Conservation (phyloP, 2,329 filamentous ascomycete genomes). For the Clonostachys sp. region DNA sequence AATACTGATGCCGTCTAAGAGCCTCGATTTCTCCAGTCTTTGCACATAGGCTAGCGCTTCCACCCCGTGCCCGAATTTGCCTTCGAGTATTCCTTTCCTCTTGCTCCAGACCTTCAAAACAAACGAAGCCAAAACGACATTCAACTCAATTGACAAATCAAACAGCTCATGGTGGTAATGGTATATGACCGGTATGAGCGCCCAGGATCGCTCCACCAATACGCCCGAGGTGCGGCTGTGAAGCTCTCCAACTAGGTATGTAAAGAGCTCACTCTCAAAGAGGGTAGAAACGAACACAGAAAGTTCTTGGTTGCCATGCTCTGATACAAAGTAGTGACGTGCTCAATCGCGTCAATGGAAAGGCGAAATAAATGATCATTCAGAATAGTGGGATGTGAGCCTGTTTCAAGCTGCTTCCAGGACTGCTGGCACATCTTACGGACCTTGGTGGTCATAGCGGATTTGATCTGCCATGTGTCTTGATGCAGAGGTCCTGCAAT, state of each 20-base stretch:
- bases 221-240: constrained; percentile 40
- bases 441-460: constrained; percentile 43
- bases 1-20: too few relatives aligned
- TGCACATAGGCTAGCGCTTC: too few relatives aligned
- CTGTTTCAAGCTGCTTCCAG: constrained; percentile 40
- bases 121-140: constrained; percentile 38
- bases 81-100: too few relatives aligned
- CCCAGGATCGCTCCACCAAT: constrained; percentile 51
- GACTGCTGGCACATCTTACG: constrained; percentile 40
- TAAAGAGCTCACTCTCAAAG: constrained; percentile 52
- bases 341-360: constrained; percentile 41
- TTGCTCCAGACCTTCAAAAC: constrained; percentile 45
- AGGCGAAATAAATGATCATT: constrained; percentile 54
- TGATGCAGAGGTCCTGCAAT: constrained; percentile 22
- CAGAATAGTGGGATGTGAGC: constrained; percentile 39
- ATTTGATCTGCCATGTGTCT: constrained; percentile 36
- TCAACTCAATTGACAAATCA: constrained; percentile 38
- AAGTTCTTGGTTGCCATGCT: constrained; percentile 39
- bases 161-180: constrained; percentile 43
- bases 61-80: too few relatives aligned
- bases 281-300: constrained; percentile 48
- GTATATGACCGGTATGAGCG: constrained; percentile 39
- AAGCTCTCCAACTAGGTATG: constrained; percentile 50
- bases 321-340: constrained; percentile 37
- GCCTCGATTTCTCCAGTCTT: too few relatives aligned